A percentile compares a stretch with the other conserved stretches of the same genome.
phyloP scores from a whole-genome alignment of 768 basidiomycete species.

The Pisolithus marmoratus region DNA sequence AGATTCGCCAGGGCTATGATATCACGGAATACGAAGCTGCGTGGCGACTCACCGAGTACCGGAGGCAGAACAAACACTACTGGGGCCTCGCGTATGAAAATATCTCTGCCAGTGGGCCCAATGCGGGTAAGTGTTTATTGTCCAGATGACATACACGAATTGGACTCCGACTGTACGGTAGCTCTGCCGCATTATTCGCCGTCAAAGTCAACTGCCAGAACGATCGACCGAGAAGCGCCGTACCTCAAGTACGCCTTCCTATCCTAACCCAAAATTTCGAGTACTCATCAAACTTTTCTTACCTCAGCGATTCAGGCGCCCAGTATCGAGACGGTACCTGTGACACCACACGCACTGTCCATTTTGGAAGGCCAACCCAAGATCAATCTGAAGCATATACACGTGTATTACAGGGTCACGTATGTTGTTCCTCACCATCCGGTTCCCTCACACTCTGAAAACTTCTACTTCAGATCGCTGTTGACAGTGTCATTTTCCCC shows the following conservation, averaged over 20 bases:
- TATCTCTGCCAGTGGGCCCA: slow-evolving; percentile 84
- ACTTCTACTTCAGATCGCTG: slow-evolving; percentile 62
- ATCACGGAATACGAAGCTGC: slow-evolving; percentile 93
- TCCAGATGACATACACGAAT: background rate
- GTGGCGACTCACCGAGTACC: slow-evolving; percentile 72
- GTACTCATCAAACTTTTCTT: slow-evolving; percentile 10
- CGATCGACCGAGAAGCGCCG: slow-evolving; percentile 74
- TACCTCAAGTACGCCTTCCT: slow-evolving; percentile 73
- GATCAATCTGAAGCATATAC: slow-evolving; percentile 91
- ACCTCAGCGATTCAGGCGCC: slow-evolving; percentile 80
- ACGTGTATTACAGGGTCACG: slow-evolving; percentile 92
- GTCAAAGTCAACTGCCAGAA: slow-evolving; percentile 53
- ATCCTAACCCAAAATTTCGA: slow-evolving; percentile 5
- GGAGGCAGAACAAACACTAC: slow-evolving; percentile 65
- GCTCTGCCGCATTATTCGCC: slow-evolving; percentile 94
- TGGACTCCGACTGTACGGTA: slow-evolving; percentile 9
- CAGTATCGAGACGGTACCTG: slow-evolving; percentile 89
- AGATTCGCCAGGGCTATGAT: slow-evolving; percentile 68
- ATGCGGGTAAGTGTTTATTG: slow-evolving; percentile 51
- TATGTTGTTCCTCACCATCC: slow-evolving; percentile 38
- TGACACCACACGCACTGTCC: slow-evolving; percentile 76
- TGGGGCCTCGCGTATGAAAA: slow-evolving; percentile 86
- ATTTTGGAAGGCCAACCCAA: slow-evolving; percentile 83
- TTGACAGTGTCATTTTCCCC: slow-evolving; percentile 87
- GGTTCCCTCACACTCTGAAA: slow-evolving; percentile 7